Evolutionary conservation across 768 basidiomycete species (phyloP), one percentile per base, ranked within the genome.

Genomic region (Lactifluus piperatus): DNA sequence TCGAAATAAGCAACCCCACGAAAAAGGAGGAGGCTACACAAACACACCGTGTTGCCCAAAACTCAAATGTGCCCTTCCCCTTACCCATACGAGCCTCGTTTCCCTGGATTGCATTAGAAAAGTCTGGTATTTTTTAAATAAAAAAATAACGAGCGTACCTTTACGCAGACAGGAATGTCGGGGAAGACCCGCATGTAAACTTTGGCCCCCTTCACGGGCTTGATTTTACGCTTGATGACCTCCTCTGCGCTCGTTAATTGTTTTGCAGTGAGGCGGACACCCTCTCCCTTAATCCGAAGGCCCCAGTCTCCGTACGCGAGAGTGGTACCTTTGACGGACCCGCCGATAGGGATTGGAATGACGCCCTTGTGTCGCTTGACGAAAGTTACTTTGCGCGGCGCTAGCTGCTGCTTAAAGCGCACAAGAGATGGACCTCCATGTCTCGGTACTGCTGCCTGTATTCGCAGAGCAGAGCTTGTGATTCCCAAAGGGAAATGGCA

Each of bases 41-140:
- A 3, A 56, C 82, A 55, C 66, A 92, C 91, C 91, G 83, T 58
- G 88, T 91, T 27, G 94, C 91, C 97, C 97, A 99, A 70, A 80
- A 97, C 69, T 98, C 97, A 67, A 98, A 98, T 0, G 88, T 83
- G 47, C 97, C 97, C 72, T 99, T 99, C 59, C 97, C 97, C 74
- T 98, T 98, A 51, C 97, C 97, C 97, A 98, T 97, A 79, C 97
- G 88, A 5, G 93, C 94, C 73, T 98, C 94, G 66, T 97, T 98
- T 54, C 97, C 95, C 91, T 93, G 60, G 6, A 58, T 24, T 30
- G 14, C 14, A 7, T 27, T 34, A 34, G 11, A 48, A 24, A 59
- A n/a, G n/a, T n/a, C n/a, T n/a, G n/a, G n/a, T n/a, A n/a, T n/a
- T n/a, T n/a, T n/a, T n/a, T 47, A 24, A n/a, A 6, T n/a, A 18